Percentiles rank a stretch among this genome's conserved stretches.
phyloP scores from a whole-genome alignment of 306 rosid genomes.

The Vicia faba region DNA sequence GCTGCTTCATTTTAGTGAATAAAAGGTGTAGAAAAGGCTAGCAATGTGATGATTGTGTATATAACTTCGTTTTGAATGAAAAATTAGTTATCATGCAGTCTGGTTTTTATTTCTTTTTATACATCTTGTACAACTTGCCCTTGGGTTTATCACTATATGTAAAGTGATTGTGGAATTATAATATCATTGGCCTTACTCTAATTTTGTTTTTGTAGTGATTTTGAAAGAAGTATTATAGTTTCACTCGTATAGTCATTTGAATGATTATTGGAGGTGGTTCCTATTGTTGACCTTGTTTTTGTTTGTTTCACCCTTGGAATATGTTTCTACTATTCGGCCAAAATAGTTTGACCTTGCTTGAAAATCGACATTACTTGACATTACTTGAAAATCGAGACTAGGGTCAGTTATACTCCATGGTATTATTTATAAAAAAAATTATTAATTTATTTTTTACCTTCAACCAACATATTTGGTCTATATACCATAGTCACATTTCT shows the following conservation, averaged over 20 bases:
- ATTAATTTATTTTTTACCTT: too few species aligned
- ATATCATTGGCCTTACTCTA: background rate
- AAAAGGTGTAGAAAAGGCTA: background rate
- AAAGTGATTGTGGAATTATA: background rate
- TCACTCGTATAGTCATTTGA: background rate
- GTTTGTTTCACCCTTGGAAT: background rate
- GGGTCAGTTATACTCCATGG: too few species aligned
- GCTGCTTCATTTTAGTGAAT: slow-evolving; percentile 35
- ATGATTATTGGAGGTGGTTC: background rate
- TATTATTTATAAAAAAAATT: too few species aligned
- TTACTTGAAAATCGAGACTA: too few species aligned
- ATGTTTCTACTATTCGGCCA: too few species aligned
- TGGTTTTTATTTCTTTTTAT: slow-evolving; percentile 2
- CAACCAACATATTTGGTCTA: too few species aligned
- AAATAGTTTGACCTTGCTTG: too few species aligned
- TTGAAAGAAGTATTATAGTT: background rate
- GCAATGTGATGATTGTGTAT: background rate
- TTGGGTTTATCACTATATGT: background rate
- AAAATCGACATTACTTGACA: too few species aligned
- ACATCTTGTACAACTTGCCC: background rate
- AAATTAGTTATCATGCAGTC: background rate
- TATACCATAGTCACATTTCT: too few species aligned
- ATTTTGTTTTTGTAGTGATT: background rate
- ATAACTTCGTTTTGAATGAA: background rate
- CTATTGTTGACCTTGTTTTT: background rate